Conservation (phyloP, 2,329 filamentous ascomycete species). For the Verticillium alfalfae region DNA sequence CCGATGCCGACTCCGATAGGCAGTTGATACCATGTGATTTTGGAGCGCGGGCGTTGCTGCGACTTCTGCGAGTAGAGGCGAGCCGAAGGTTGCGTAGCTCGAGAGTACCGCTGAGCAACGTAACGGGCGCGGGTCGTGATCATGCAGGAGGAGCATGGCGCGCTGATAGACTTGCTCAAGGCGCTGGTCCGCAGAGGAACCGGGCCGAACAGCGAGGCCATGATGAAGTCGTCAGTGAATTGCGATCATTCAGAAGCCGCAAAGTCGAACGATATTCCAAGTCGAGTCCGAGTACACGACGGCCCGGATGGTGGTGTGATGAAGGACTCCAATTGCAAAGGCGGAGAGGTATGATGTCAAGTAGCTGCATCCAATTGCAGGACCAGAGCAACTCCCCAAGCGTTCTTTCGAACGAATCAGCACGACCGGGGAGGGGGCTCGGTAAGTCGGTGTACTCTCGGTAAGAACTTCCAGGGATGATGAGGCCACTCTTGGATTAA, state of each 20-base stretch:
- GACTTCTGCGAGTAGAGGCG: slow-evolving; percentile 34
- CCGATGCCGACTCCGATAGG: slow-evolving; percentile 80
- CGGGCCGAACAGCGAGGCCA: slow-evolving; percentile 26
- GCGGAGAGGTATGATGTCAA: not conserved
- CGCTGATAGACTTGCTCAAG: slow-evolving; percentile 17
- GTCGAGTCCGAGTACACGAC: not conserved
- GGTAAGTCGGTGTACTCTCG: not conserved
- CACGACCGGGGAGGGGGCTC: not conserved
- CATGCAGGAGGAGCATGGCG: slow-evolving; percentile 18
- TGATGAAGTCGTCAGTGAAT: slow-evolving; percentile 12
- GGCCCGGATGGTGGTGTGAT: not conserved
- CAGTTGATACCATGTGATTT: slow-evolving; percentile 84
- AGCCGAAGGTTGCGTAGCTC: slow-evolving; percentile 16
- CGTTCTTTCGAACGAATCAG: not conserved
- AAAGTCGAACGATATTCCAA: not conserved
- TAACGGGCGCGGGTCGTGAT: not conserved
- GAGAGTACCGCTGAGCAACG: not conserved
- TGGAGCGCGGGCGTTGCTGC: slow-evolving; percentile 40
- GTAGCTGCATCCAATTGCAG: not conserved
- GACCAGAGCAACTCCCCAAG: not conserved
- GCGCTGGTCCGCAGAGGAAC: slow-evolving; percentile 25
- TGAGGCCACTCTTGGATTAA: not conserved
- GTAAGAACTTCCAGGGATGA: not conserved
- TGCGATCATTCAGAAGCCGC: not conserved
- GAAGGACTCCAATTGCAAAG: not conserved